A percentile compares a stretch with the other conserved stretches of the same genome.
Evolutionary conservation across 352 stramenopile genomes (phyloP).

Genomic region (Globisporangium splendens): DNA sequence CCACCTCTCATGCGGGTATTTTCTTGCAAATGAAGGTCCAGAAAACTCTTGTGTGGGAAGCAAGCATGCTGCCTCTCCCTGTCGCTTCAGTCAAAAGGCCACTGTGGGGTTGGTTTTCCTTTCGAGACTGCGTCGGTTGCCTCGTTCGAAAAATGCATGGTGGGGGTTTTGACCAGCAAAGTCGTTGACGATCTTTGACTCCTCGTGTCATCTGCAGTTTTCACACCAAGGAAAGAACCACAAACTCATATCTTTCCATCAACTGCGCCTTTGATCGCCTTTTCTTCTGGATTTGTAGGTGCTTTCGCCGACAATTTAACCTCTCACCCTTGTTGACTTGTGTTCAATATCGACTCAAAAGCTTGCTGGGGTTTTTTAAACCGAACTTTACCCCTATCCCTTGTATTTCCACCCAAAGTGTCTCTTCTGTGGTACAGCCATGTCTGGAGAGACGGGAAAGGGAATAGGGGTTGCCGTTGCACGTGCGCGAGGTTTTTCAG

Average conservation of each 20-base stretch:
- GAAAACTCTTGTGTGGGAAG: conserved; percentile 14
- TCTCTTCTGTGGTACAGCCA: neutral
- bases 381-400: neutral
- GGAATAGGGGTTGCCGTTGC: conserved; percentile 1
- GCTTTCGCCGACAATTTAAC: too few species aligned
- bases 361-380: neutral
- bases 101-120: too few species aligned
- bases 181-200: neutral
- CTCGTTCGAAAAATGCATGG: neutral
- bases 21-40: conserved; percentile 10
- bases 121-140: too few species aligned
- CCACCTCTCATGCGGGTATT: neutral
- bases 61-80: neutral
- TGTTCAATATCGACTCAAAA: neutral
- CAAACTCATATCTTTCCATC: conserved; percentile 2
- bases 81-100: neutral
- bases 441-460: neutral
- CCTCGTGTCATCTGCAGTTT: neutral
- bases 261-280: neutral
- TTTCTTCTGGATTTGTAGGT: conserved; percentile 10
- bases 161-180: too few species aligned
- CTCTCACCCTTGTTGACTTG: neutral
- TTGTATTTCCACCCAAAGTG: neutral
- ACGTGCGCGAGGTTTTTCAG: neutral
- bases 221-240: neutral